Evolutionary conservation across 331 rosid species (phyloP), one percentile per base, ranked within the genome.

Genomic region (Prunus yedoensis): DNA sequence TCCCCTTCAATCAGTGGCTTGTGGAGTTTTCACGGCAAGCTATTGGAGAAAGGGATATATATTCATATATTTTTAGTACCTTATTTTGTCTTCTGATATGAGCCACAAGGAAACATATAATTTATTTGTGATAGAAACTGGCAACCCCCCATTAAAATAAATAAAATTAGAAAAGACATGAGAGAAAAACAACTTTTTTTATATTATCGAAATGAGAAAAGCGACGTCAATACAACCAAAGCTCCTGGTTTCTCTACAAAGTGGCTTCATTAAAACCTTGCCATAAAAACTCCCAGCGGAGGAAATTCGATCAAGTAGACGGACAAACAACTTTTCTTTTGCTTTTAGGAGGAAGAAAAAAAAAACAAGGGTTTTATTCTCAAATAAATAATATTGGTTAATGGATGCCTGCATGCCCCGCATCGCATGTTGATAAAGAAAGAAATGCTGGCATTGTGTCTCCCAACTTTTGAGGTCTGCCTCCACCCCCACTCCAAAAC

Each of bases 1-100:
- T 68, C 46, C 14, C 8, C 11, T 58, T 20, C n/a, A 70, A 71
- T 64, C 51, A 13, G 57, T 49, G 14, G 50, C 56, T 17, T 71
- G 65, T 69, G 66, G 58, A 54, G 70, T 28, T 18, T 67, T 64
- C 75, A 77, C 79, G 62, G 75, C 81, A 72, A 81, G 70, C 32
- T 11, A 66, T 49, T 50, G 58, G 50, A 27, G 75, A 77, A 59
- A 50, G 46, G 51, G 18, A 71, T 51, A 41, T 9, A 17, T 30
- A 50, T 10, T 21, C 27, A 47, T 52, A 15, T 52, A 52, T 1
- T 17, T 53, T 16, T 17, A 53, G 21, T 53, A 53, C 21, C 21
- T 57, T 57, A 2, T 10, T 50, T 71, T n/a, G 65, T 53, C 63
- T 70, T 71, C 16, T 21, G 66, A 17, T 17, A 8, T 25, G 45